Percentiles rank a stretch among this genome's conserved stretches.
phyloP scores from a whole-genome alignment of 257 asterid species.

The Solanum tacnaense region DNA sequence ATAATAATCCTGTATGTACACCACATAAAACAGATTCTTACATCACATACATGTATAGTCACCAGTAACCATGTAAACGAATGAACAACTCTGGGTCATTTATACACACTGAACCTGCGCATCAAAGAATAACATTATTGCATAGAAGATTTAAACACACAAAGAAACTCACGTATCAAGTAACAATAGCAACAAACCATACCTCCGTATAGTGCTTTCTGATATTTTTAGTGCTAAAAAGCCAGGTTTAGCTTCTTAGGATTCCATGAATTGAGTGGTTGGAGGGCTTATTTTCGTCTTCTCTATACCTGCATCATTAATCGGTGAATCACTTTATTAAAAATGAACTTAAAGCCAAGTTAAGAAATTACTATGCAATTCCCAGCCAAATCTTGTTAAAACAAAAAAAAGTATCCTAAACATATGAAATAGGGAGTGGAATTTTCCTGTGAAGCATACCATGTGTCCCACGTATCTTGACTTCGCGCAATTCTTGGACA shows the following conservation, averaged over 20 bases:
- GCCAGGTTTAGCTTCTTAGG: constrained; percentile 12
- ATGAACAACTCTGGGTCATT: not conserved
- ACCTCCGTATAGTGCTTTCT: not conserved
- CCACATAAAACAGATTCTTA: not conserved
- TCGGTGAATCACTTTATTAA: not conserved
- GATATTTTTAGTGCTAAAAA: not conserved
- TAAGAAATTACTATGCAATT: not conserved
- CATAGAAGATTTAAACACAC: not conserved
- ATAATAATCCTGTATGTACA: not conserved
- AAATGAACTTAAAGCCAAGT: not conserved
- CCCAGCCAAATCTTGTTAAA: not conserved
- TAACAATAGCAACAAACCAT: not conserved
- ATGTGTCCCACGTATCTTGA: constrained; percentile 48
- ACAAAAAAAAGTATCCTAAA: not conserved
- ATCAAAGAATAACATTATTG: not conserved
- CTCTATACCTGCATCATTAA: constrained; percentile 37
- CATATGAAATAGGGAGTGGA: not conserved
- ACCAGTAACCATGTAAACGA: not conserved
- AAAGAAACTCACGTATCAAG: not conserved
- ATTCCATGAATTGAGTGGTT: constrained; percentile 66
- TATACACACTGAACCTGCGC: not conserved
- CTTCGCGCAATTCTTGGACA: constrained; percentile 85
- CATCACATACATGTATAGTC: not conserved
- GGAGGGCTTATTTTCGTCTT: constrained; percentile 54
- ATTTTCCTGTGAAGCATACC: constrained; percentile 28